Evolutionary conservation across 441 rosid species (phyloP).

Genomic region (Rhodomyrtus psidioides): DNA sequence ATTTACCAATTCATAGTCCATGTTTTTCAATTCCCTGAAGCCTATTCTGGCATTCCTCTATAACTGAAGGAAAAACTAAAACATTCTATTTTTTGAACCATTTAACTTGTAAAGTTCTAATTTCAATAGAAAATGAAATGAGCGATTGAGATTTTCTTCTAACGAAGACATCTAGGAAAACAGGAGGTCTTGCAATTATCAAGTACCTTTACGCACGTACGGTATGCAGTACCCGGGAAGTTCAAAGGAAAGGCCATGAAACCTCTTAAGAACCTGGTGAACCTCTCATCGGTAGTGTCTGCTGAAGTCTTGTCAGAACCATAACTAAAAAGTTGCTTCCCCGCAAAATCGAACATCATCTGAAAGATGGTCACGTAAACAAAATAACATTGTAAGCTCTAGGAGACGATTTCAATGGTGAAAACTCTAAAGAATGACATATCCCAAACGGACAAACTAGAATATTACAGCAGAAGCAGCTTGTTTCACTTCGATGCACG

Average conservation of each 20-base stretch:
- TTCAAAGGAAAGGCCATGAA: constrained; percentile 18
- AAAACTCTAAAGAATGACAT: not conserved
- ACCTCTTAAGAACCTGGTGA: not conserved
- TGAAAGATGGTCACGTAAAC: not conserved
- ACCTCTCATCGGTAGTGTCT: not conserved
- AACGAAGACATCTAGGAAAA: not conserved
- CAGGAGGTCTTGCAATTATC: not conserved
- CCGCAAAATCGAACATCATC: not conserved
- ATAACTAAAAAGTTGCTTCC: not conserved
- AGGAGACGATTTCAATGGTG: not conserved
- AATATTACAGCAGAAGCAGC: not conserved
- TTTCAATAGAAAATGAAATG: not conserved
- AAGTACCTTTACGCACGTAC: constrained; percentile 21
- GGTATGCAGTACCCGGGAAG: constrained; percentile 25
- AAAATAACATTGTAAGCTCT: not conserved
- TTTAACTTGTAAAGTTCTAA: not conserved
- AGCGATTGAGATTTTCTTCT: not conserved
- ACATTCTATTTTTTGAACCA: not conserved
- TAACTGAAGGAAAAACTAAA: not conserved
- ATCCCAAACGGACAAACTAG: not conserved
- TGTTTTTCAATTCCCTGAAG: not conserved
- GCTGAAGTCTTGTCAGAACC: not conserved
- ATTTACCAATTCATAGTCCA: not conserved
- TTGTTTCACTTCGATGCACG: not conserved
- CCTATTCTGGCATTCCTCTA: not conserved